These are phyloP conservation scores for Lodderomyces oxycetoniae DNA, from an alignment of 1,139 yeast species.

Conservation along the genomic window DNA sequence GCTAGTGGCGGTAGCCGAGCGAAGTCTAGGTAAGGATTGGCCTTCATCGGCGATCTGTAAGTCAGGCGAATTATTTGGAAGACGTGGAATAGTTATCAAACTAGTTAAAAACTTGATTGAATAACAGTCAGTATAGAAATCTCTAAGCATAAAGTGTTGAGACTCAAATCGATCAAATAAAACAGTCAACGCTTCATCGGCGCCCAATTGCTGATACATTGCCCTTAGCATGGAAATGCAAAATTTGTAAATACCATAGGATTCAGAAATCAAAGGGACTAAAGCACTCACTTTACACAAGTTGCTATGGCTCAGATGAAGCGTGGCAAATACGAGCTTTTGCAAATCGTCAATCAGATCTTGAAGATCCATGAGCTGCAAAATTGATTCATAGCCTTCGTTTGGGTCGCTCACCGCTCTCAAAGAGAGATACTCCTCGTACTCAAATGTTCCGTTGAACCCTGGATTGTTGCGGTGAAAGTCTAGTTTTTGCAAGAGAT, in stretches of 20 bases:
- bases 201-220: conserved; percentile 71
- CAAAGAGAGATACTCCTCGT: conserved; percentile 87
- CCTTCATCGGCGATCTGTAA: conserved; percentile 49
- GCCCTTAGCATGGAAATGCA: conserved; percentile 89
- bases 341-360: conserved; percentile 81
- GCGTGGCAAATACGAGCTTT: conserved; percentile 68
- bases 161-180: conserved; percentile 66
- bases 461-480: conserved; percentile 86
- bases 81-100: conserved; percentile 79
- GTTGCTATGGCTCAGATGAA: conserved; percentile 59
- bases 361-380: conserved; percentile 82
- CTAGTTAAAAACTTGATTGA: conserved; percentile 79
- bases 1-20: conserved; percentile 23
- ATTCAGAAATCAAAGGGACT: conserved; percentile 89
- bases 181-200: conserved; percentile 74
- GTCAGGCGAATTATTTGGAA: conserved; percentile 67
- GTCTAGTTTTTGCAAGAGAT: conserved; percentile 65
- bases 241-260: conserved; percentile 89
- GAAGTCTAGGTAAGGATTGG: conserved; percentile 26
- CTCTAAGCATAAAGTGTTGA: conserved; percentile 78
- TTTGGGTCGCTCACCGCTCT: conserved; percentile 89
- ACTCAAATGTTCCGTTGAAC: conserved; percentile 93
- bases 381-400: conserved; percentile 87
- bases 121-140: conserved; percentile 88
- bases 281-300: conserved; percentile 85